Percentiles rank a stretch among this genome's conserved stretches.
phyloP scores from a whole-genome alignment of 192 early-diverging fungal genomes.

The Umbelopsis isabellina region DNA sequence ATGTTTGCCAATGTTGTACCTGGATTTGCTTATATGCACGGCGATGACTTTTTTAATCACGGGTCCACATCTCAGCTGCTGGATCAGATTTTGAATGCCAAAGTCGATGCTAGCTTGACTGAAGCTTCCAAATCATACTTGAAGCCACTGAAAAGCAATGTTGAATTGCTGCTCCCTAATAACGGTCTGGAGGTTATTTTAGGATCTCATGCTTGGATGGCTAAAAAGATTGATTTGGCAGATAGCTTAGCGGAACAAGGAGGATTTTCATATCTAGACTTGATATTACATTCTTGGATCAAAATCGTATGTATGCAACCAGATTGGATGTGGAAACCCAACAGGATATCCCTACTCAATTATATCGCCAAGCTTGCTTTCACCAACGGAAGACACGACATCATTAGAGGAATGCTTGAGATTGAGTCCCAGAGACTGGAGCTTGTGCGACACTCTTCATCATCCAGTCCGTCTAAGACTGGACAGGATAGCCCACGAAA shows the following conservation, averaged over 20 bases:
- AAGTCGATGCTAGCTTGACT: constrained; percentile 42
- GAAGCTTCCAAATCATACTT: constrained; percentile 21
- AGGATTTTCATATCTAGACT: constrained; percentile 42
- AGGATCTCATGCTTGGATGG: constrained; percentile 35
- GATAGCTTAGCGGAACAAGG: constrained; percentile 26
- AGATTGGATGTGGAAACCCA: constrained; percentile 43
- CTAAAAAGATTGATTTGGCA: constrained; percentile 33
- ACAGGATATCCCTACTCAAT: constrained; percentile 29
- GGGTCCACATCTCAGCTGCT: constrained; percentile 33
- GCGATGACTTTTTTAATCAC: constrained; percentile 46
- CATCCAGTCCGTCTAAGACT: not conserved
- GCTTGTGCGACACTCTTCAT: not conserved
- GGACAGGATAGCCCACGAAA: constrained; percentile 19
- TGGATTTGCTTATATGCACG: constrained; percentile 44
- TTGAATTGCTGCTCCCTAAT: not conserved
- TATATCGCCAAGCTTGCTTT: constrained; percentile 27
- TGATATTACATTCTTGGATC: constrained; percentile 43
- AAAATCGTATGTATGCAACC: constrained; percentile 22
- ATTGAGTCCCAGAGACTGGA: constrained; percentile 27
- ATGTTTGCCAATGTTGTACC: constrained; percentile 40
- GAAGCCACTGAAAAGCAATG: not conserved
- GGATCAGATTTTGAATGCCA: constrained; percentile 38
- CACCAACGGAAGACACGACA: constrained; percentile 7
- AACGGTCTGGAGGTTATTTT: constrained; percentile 32
- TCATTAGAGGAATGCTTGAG: constrained; percentile 26